A percentile compares a stretch with the other conserved stretches of the same genome.
phyloP scores from a whole-genome alignment of 2,329 filamentous ascomycete genomes.

The Epichloe sylvatica region DNA sequence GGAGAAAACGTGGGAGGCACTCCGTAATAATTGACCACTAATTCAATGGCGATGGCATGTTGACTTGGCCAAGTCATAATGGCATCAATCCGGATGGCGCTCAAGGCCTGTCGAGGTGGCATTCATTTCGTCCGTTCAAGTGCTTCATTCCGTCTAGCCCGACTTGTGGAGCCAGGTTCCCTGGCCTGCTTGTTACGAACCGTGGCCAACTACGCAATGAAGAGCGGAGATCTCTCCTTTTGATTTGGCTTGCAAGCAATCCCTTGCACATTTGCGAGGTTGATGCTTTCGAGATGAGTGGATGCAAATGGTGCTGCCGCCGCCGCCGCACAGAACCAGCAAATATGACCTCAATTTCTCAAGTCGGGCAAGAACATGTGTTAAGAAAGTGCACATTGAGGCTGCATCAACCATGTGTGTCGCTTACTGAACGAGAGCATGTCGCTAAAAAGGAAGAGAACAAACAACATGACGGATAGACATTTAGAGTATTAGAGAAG shows the following conservation, averaged over 20 bases:
- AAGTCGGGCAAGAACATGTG: neutral
- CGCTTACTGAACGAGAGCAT: neutral
- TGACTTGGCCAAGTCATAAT: neutral
- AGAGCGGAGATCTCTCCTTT: neutral
- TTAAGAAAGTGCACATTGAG: neutral
- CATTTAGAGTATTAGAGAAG: neutral
- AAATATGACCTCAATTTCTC: too few species aligned
- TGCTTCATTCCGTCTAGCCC: neutral
- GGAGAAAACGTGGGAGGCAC: conserved; percentile 2
- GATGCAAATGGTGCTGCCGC: neutral
- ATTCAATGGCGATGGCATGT: neutral
- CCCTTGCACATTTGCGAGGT: neutral
- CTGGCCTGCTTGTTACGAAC: too few species aligned
- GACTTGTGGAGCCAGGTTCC: neutral
- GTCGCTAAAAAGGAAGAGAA: neutral
- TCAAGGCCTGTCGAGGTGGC: neutral
- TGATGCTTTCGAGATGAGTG: neutral
- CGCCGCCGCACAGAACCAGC: neutral
- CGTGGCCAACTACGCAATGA: too few species aligned
- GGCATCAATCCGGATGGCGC: neutral
- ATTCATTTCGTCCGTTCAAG: neutral
- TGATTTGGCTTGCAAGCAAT: neutral
- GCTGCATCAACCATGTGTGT: neutral
- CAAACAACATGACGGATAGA: neutral
- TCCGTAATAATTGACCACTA: neutral